Conservation (phyloP, 495 filamentous ascomycete genomes). For the Cercophora samala region DNA sequence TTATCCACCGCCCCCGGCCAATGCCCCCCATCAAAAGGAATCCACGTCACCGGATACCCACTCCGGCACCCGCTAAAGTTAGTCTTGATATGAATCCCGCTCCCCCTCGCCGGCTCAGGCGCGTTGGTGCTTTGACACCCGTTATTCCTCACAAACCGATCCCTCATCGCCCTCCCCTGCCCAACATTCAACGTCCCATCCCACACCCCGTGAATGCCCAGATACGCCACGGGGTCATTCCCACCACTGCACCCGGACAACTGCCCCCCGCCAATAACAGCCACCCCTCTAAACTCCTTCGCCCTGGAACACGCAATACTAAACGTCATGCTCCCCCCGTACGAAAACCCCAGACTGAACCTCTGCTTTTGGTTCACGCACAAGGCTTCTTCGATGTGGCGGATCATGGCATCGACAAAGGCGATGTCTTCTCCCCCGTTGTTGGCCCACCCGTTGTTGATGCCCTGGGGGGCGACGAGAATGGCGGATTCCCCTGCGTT, state of each 20-base stretch:
- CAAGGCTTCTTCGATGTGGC: constrained; percentile 34
- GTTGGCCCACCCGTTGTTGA: constrained; percentile 46
- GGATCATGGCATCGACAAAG: constrained; percentile 37
- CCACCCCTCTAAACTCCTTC: constrained; percentile 40
- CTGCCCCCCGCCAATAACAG: constrained; percentile 36
- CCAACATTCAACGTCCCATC: constrained; percentile 38
- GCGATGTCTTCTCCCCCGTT: constrained; percentile 39
- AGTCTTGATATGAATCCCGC: constrained; percentile 33
- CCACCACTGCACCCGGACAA: constrained; percentile 41
- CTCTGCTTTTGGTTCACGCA: constrained; percentile 41
- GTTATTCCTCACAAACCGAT: constrained; percentile 40
- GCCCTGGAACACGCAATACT: constrained; percentile 40
- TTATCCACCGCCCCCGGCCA: constrained; percentile 19
- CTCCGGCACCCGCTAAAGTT: constrained; percentile 25
- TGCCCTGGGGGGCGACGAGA: constrained; percentile 43
- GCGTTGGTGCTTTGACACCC: constrained; percentile 30
- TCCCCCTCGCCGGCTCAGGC: constrained; percentile 29
- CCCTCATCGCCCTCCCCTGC: constrained; percentile 32
- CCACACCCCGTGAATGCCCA: constrained; percentile 39
- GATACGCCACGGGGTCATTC: constrained; percentile 42
- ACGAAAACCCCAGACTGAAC: constrained; percentile 45
- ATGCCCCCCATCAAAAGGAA: constrained; percentile 24
- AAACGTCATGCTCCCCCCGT: constrained; percentile 45
- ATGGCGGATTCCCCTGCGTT: constrained; percentile 40
- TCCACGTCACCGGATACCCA: constrained; percentile 30